Evolutionary conservation across 768 basidiomycete species (phyloP), one percentile per base, ranked within the genome.

Genomic region (Termitomyces sp.): DNA sequence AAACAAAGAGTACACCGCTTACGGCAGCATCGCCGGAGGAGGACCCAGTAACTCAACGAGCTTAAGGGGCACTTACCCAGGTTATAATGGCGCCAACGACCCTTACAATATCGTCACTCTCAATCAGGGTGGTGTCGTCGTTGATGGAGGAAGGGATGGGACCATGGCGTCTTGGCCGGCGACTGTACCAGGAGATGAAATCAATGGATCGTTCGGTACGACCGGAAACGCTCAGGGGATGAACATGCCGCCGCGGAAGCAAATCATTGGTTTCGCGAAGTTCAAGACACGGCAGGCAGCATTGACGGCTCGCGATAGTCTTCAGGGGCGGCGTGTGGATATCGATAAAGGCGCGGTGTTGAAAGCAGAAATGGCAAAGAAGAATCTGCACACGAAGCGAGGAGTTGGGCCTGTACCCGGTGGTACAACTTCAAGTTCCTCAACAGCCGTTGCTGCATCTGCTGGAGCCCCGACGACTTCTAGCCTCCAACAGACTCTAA

Each of bases 301-400:
- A 0, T 71, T 97, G 2, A 84, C 85, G 13, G 97, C 97, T 9
- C 79, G 91, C 39, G 96, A 98, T 66, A 80, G 85, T 6, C 77
- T 99, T 5, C 94, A 95, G 69, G 95, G 96, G 5, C 81, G 89
- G 53, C 82, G 93, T 56, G 91, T 98, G 36, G 97, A 98, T 66
- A 85, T 91, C 33, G 91, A 98, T 72, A 94, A 93, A 66, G 94
- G 94, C 14, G 87, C 92, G 0, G 88, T 95, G 2, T 72, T 99
- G 39, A 98, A 98, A 72, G 97, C 96, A 22, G 97, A 98, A 75
- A 98, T 99, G 95, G 97, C 97, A 20, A 98, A 98, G 85, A 99
- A 99, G 83, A 98, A 99, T 68, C 73, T 99, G 39, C 96, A 99
- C 68, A 96, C 95, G 20, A 97, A 96, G 76, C 80, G 93, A 39